A percentile compares a stretch with the other conserved stretches of the same genome.
These are phyloP conservation scores for Centella asiatica DNA, from an alignment of 129 eudicot genomes.

Conservation along the genomic window DNA sequence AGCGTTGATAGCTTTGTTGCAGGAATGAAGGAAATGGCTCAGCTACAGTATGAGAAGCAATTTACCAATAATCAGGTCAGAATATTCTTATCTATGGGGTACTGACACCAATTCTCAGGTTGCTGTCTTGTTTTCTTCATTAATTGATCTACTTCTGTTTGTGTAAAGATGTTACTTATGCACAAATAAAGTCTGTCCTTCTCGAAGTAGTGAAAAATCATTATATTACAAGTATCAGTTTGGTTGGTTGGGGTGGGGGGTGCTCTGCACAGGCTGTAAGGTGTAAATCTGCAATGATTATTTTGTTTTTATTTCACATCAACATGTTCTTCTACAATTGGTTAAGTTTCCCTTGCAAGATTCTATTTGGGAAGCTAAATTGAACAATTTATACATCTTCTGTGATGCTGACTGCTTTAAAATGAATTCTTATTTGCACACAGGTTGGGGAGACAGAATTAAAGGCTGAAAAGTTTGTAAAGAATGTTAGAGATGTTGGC, in stretches of 20 bases:
- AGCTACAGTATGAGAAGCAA: slow-evolving; percentile 52
- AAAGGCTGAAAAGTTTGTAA: slow-evolving; percentile 30
- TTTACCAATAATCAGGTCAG: slow-evolving; percentile 40
- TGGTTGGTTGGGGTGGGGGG: not conserved
- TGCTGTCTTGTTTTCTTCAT: not conserved
- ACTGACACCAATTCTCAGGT: not conserved
- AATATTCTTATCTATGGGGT: not conserved
- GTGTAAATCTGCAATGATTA: not conserved
- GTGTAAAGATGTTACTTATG: not conserved
- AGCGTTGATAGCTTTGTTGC: slow-evolving; percentile 82
- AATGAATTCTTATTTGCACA: slow-evolving; percentile 11
- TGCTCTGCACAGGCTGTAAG: not conserved
- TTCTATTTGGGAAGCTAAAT: not conserved
- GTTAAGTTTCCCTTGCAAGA: not conserved
- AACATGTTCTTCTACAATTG: not conserved
- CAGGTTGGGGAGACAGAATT: slow-evolving; percentile 36
- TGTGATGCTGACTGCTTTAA: not conserved
- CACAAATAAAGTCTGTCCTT: not conserved
- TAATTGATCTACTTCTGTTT: not conserved
- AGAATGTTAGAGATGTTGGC: slow-evolving; percentile 46
- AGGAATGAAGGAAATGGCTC: slow-evolving; percentile 88
- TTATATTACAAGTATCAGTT: not conserved
- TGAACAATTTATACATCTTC: not conserved
- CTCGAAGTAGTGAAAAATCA: not conserved
- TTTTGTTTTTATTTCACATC: not conserved